Evolutionary conservation across 139 green algal genomes (phyloP).

Genomic region (Chlamydomonas urium): DNA sequence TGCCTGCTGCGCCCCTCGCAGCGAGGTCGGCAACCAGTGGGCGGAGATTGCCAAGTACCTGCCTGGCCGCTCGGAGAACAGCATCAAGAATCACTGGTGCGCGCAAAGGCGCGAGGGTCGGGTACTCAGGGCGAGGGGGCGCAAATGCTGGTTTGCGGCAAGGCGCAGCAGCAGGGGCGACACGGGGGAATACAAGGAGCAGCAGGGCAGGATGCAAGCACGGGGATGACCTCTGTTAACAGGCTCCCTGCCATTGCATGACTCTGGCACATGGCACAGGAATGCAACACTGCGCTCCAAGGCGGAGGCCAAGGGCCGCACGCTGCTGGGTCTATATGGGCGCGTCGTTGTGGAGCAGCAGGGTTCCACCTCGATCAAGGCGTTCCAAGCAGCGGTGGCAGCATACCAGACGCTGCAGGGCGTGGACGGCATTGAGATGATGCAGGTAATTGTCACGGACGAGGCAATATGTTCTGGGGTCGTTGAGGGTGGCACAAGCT

Average conservation of each 20-base stretch:
- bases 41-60: conserved; percentile 69
- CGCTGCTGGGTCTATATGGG: conserved; percentile 34
- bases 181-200: no score
- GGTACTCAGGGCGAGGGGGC: not conserved
- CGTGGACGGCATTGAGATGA: not conserved
- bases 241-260: not conserved
- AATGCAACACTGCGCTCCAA: conserved; percentile 44
- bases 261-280: conserved; percentile 17
- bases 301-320: conserved; percentile 27
- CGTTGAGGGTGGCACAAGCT: no score
- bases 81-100: conserved; percentile 91
- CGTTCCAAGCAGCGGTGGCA: not conserved
- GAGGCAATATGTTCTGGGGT: no score
- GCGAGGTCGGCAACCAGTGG: conserved; percentile 76
- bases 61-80: conserved; percentile 83
- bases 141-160: no score
- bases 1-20: no score
- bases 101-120: not conserved
- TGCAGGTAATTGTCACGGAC: no score
- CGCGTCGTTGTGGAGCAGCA: not conserved
- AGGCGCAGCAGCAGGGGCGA: no score
- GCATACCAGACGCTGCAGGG: not conserved
- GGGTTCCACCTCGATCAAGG: not conserved
- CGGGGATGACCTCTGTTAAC: not conserved
- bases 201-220: not conserved